Percentiles rank a stretch among this genome's conserved stretches.
Conservation (phyloP, 2,329 filamentous ascomycete species). For the Penicillium janthinellum region DNA sequence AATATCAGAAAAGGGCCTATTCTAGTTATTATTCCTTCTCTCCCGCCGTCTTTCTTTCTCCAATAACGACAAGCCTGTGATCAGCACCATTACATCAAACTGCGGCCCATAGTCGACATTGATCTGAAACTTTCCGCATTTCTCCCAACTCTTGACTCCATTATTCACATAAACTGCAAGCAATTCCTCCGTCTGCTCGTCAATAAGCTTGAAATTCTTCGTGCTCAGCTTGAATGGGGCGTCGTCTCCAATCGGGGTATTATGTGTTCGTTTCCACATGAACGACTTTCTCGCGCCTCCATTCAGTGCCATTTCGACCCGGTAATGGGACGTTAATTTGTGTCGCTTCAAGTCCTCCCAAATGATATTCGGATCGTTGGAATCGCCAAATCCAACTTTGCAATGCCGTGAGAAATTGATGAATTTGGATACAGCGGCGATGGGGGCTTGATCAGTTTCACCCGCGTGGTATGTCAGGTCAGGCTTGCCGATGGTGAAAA, state of each 20-base stretch:
- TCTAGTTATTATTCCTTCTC: not conserved
- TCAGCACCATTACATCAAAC: not conserved
- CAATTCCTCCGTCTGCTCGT: not conserved
- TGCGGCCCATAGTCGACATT: slow-evolving; percentile 15
- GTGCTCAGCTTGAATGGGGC: not conserved
- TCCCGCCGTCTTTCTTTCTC: not conserved
- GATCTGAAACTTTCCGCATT: slow-evolving; percentile 15
- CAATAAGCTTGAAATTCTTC: not conserved
- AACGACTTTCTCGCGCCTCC: not conserved
- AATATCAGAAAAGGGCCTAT: not conserved
- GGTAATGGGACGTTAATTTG: not conserved
- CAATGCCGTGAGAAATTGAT: slow-evolving; percentile 10
- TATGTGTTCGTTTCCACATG: not conserved
- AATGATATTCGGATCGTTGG: not conserved
- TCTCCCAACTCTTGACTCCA: slow-evolving; percentile 4
- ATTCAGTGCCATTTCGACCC: not conserved
- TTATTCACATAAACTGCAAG: slow-evolving; percentile 10
- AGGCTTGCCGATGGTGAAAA: slow-evolving; percentile 8
- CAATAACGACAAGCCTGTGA: not conserved
- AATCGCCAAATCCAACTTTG: slow-evolving; percentile 6
- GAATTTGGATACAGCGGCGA: slow-evolving; percentile 7
- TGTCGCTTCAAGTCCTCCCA: not conserved
- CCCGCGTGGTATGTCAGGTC: slow-evolving; percentile 10
- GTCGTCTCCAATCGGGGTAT: not conserved
- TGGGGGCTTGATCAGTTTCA: slow-evolving; percentile 5